Conservation (phyloP, 1,284 basidiomycete genomes). For the Cronartium quercuum region DNA sequence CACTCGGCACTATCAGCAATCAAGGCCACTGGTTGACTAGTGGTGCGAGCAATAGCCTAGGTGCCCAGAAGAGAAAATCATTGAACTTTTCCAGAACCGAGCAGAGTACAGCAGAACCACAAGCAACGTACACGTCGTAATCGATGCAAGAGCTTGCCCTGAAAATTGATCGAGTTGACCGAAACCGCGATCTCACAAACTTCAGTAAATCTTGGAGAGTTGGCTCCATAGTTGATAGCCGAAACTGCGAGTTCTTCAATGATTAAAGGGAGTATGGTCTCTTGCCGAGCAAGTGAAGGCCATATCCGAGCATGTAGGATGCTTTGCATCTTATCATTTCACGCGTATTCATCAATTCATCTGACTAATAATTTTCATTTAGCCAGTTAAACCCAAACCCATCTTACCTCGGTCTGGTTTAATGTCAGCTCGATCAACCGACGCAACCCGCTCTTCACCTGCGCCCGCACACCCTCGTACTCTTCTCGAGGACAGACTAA, state of each 20-base stretch:
- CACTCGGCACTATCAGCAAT: slow-evolving; percentile 69
- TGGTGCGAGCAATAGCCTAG: slow-evolving; percentile 66
- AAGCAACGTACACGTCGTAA: slow-evolving; percentile 61
- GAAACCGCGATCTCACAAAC: slow-evolving; percentile 68
- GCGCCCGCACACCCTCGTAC: slow-evolving; percentile 44
- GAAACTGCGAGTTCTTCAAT: slow-evolving; percentile 70
- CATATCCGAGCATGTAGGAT: slow-evolving; percentile 32
- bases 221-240: slow-evolving; percentile 71
- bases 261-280: slow-evolving; percentile 57
- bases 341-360: neutral
- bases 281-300: slow-evolving; percentile 37
- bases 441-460: slow-evolving; percentile 67
- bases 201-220: slow-evolving; percentile 66
- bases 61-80: neutral
- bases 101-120: neutral
- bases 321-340: slow-evolving; percentile 16
- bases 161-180: slow-evolving; percentile 67
- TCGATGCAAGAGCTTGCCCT: slow-evolving; percentile 68
- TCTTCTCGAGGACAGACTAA: slow-evolving; percentile 60
- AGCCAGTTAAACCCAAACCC: too few relatives aligned
- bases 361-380: too few relatives aligned
- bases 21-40: slow-evolving; percentile 58
- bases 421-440: slow-evolving; percentile 68
- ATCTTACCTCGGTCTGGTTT: slow-evolving; percentile 60
- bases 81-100: slow-evolving; percentile 11